These are phyloP conservation scores for Croton setiger DNA, from an alignment of 441 rosid genomes.

Conservation along the genomic window DNA sequence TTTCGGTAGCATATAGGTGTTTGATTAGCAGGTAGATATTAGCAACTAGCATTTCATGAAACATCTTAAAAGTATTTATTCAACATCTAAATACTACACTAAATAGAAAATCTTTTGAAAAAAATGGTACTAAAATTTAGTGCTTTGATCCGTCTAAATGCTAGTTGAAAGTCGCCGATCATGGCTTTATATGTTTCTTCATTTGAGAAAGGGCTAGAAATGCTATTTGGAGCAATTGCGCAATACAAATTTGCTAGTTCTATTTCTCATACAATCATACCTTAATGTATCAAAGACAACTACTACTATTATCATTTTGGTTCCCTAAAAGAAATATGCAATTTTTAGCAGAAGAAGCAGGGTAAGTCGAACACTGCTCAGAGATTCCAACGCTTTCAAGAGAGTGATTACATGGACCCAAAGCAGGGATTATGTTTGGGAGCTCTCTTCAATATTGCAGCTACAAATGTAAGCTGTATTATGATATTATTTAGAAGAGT, in stretches of 20 bases:
- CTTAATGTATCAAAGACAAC: neutral
- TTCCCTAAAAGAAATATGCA: constrained; percentile 3
- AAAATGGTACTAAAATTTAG: too few relatives aligned
- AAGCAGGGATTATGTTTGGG: constrained; percentile 77
- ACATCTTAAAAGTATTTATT: too few relatives aligned
- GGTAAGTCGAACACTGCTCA: constrained; percentile 43
- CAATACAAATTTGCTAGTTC: neutral
- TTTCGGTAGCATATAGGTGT: too few relatives aligned
- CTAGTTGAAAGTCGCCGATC: too few relatives aligned
- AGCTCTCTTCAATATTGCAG: constrained; percentile 88
- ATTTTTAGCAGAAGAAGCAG: constrained; percentile 48
- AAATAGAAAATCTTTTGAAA: too few relatives aligned
- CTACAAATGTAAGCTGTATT: constrained; percentile 60
- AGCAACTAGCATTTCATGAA: too few relatives aligned
- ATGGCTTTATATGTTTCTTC: neutral
- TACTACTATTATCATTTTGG: neutral
- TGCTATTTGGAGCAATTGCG: neutral
- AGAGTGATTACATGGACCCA: constrained; percentile 88
- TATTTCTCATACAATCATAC: neutral
- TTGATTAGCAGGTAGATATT: too few relatives aligned
- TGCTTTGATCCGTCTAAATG: too few relatives aligned
- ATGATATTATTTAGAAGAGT: neutral
- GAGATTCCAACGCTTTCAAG: constrained; percentile 54
- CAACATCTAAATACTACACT: too few relatives aligned
- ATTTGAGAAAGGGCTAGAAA: neutral